Evolutionary conservation across 1,284 basidiomycete species (phyloP).

Genomic region (Trichosporon sp.): DNA sequence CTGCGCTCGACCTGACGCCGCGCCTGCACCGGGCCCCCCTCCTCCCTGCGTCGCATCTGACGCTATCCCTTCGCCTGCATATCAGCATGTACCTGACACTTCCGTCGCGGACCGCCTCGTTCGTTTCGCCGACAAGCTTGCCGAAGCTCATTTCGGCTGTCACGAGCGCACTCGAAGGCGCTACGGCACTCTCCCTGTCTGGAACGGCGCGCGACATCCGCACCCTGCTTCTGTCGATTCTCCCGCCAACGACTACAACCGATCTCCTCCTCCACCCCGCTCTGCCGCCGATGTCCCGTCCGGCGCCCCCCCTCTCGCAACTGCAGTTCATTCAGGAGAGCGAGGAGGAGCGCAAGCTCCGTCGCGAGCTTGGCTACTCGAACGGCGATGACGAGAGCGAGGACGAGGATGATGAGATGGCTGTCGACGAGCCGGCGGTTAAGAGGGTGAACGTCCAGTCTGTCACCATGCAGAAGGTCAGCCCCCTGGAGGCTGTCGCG

Average conservation of each 20-base stretch:
- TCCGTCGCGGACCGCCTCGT: constrained; percentile 26
- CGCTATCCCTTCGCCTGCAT: constrained; percentile 58
- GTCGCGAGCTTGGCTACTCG: constrained; percentile 41
- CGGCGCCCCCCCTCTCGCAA: constrained; percentile 41
- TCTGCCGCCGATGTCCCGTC: constrained; percentile 44
- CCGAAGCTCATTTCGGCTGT: constrained; percentile 15
- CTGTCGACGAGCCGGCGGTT: constrained; percentile 27
- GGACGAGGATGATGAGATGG: constrained; percentile 30
- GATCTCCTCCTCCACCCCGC: constrained; percentile 45
- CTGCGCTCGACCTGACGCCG: constrained; percentile 62
- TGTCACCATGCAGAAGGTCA: constrained; percentile 8
- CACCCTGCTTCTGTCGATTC: constrained; percentile 26
- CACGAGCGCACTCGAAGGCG: constrained; percentile 25
- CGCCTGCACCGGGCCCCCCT: constrained; percentile 64
- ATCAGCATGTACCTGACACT: constrained; percentile 43
- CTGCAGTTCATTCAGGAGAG: constrained; percentile 48
- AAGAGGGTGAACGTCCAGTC: constrained; percentile 19
- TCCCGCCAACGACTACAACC: constrained; percentile 20
- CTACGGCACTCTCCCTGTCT: constrained; percentile 25
- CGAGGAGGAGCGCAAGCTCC: constrained; percentile 44
- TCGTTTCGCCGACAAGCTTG: constrained; percentile 8
- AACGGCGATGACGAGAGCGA: constrained; percentile 22
- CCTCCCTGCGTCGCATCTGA: constrained; percentile 71
- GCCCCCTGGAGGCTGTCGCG: not conserved
- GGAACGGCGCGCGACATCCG: constrained; percentile 30